Base-by-base conservation (phyloP, 441 rosid genomes). In the Viola pubescens region DNA sequence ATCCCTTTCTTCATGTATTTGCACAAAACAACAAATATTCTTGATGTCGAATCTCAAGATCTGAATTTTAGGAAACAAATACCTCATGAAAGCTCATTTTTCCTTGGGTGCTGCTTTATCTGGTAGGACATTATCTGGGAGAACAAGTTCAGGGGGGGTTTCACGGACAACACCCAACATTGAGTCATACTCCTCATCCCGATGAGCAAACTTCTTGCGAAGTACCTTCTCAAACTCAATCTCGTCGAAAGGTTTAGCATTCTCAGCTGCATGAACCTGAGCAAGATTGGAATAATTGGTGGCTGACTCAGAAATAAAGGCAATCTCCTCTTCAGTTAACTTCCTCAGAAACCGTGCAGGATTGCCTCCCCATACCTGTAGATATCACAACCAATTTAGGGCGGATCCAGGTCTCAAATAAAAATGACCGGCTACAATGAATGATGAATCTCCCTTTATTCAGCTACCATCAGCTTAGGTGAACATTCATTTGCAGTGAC, bases 311-410 rank as follows among this genome's bases (percentile, higher is more conserved):
- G 89, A 43, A 73, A 89, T 79, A 66, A 89, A 89, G 52, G 83
- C 77, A 49, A 71, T 75, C 77, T 92, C 98, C 63, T 78, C 81
- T 26, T 77, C 84, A 10, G 78, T 78, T 58, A 91, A 86, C 83
- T 88, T 88, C 68, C 98, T 79, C 68, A 88, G 80, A 69, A 88
- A 91, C 77, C 72, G 86, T 54, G 98, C 98, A 11, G 98, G 98
- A 70, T 91, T 91, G 62, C 98, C 98, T 80, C 89, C 98, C 98
- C 95, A 91, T 10, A 91, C 83, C 98, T 91, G 85, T n/a, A 60
- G 6, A 56, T 10, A 39, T 62, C 54, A 37, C 10, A 4, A 46
- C 46, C n/a, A 16, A 52, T 3, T 42, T 10, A 43, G 26, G 26
- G 26, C 26, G 26, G 26, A 19, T 19, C 26, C 26, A 19, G 26